Evolutionary conservation across 345 rosid genomes (phyloP).

Genomic region (Euphorbia peplus): DNA sequence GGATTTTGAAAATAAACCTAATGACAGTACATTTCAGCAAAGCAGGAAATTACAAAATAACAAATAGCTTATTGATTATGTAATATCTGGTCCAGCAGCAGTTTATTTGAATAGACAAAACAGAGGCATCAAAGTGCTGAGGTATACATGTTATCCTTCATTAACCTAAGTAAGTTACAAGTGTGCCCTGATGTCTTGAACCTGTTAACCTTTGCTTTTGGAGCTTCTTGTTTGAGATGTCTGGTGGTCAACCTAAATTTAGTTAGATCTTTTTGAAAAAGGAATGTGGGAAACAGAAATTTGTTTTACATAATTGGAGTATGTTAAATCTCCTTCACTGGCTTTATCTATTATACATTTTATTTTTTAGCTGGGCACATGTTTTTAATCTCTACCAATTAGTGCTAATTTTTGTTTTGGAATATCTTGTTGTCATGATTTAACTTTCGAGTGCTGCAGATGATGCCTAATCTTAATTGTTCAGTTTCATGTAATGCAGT

Average conservation of each 20-base stretch:
- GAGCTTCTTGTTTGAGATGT: neutral
- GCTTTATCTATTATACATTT: neutral
- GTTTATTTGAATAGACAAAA: constrained; percentile 1
- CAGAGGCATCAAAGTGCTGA: neutral
- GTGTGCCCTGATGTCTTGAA: neutral
- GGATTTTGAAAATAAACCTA: neutral
- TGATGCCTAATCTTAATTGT: neutral
- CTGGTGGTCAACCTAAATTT: no score
- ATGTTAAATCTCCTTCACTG: neutral
- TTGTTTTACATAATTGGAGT: neutral
- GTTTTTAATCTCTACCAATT: neutral
- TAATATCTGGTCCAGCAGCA: neutral
- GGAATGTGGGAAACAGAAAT: neutral
- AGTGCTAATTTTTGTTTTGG: neutral
- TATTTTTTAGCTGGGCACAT: neutral
- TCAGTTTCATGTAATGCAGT: neutral
- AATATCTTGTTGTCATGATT: neutral
- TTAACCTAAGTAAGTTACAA: neutral
- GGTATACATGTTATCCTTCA: neutral
- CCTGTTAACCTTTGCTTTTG: neutral
- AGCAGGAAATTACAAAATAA: neutral
- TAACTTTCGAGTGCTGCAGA: neutral
- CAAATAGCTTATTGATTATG: neutral
- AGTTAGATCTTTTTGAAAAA: neutral
- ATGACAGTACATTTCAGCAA: neutral